Base-by-base conservation (phyloP, 768 basidiomycete genomes). In the Dacryopinax spathularia region DNA sequence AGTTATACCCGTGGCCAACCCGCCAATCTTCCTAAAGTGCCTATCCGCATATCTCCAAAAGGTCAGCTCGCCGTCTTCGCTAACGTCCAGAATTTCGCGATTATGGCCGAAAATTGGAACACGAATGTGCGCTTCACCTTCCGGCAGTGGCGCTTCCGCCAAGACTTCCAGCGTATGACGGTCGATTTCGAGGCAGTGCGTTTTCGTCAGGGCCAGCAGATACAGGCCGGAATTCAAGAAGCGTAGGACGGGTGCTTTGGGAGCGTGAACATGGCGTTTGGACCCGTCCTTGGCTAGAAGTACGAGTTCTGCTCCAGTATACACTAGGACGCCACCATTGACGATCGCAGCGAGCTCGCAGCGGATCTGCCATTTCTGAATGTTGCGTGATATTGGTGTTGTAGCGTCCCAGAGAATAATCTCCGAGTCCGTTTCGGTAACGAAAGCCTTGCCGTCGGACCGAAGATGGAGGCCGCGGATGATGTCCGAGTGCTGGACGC, bases 71-170 rank as follows among this genome's bases (percentile, higher is more conserved):
- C 93, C 93, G 0, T 80, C 75, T 44, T 80, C 78, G 0, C 88
- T 85, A 16, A 96, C 80, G 62, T 90, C 93, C 35, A 94, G 76
- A 10, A 97, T 74, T 36, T 94, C 91, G 66, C 82, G 84, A 61
- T 79, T 79, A 33, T 74, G 75, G 62, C 33, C 48, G 25, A 56
- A 56, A 56, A 56, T 56, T 3, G 48, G 48, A 15, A 56, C 48
- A 6, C 48, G 48, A 20, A 56, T 56, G 29, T 29, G 25, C 5
- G 29, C 48, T 56, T 3, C 9, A 15, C 5, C 48, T 10, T 25
- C 48, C 9, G 48, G 48, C 31, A 56, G 29, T 3, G 48, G 48
- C 31, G 29, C 48, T 56, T 56, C 13, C 18, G 13, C 48, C 13
- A 56, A 29, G 5, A 56, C 31, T 29, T 56, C 48, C 25, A 56